Percentiles rank a stretch among this genome's conserved stretches.
These are phyloP conservation scores for Globisporangium spiculum DNA, from an alignment of 352 stramenopile genomes.

Conservation along the genomic window DNA sequence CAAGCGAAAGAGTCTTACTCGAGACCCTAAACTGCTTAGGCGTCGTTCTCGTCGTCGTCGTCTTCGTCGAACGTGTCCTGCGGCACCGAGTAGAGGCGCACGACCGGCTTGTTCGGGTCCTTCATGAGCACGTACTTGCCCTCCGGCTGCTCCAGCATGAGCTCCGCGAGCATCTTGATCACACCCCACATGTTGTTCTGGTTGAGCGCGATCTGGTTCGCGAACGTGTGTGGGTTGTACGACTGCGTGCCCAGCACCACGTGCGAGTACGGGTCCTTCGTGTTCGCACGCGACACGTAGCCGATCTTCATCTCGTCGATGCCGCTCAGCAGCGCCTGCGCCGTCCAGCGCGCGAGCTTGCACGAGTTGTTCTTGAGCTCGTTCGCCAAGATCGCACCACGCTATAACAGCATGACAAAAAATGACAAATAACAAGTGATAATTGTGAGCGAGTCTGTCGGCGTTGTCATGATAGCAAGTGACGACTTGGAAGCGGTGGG, in stretches of 20 bases:
- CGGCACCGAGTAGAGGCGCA: conserved; percentile 96
- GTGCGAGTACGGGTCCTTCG: conserved; percentile 96
- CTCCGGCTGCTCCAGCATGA: conserved; percentile 93
- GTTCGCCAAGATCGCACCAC: conserved; percentile 95
- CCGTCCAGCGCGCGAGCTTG: conserved; percentile 98
- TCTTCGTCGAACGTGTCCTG: conserved; percentile 94
- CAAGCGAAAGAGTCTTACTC: background rate
- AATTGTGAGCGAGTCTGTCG: conserved; percentile 7
- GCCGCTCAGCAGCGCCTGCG: conserved; percentile 93
- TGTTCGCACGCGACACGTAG: conserved; percentile 92
- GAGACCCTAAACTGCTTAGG: conserved; percentile 18
- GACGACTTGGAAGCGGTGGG: background rate
- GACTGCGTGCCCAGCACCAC: conserved; percentile 95
- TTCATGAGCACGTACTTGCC: conserved; percentile 99
- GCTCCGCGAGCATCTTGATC: conserved; percentile 92
- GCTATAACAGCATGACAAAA: conserved; percentile 43
- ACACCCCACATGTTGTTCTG: conserved; percentile 98
- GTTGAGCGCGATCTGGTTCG: conserved; percentile 96
- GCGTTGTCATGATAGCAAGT: background rate
- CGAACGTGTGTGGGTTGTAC: conserved; percentile 97
- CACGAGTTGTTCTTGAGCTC: conserved; percentile 99
- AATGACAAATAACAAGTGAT: background rate
- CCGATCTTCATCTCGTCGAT: conserved; percentile 98
- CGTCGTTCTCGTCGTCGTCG: conserved; percentile 69
- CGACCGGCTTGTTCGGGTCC: conserved; percentile 97